A percentile compares a stretch with the other conserved stretches of the same genome.
Evolutionary conservation across 441 rosid species (phyloP).

Genomic region (Breynia disticha): DNA sequence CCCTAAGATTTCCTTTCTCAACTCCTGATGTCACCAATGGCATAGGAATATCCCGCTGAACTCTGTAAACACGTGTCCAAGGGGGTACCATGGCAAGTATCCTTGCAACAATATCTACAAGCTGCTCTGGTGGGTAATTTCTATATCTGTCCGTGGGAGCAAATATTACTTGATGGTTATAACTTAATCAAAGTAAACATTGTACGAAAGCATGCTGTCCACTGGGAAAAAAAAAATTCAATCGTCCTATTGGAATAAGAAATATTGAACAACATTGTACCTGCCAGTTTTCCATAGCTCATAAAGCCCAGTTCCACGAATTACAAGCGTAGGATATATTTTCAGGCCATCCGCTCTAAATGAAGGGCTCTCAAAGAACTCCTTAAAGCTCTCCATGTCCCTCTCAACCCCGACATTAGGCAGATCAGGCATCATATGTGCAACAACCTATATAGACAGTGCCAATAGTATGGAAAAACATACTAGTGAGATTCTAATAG

Average conservation of each 20-base stretch:
- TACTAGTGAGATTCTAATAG: no score
- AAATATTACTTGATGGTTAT: conserved; percentile 5
- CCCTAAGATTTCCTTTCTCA: conserved; percentile 99
- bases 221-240: no score
- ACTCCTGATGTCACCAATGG: conserved; percentile 98
- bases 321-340: conserved; percentile 97
- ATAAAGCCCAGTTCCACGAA: conserved; percentile 97
- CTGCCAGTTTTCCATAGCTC: conserved; percentile 99
- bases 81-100: conserved; percentile 98
- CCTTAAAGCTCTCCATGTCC: conserved; percentile 91
- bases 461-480: conserved; percentile 3
- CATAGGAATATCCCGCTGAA: conserved; percentile 98
- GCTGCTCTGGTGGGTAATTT: conserved; percentile 97
- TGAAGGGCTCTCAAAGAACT: conserved; percentile 91
- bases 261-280: conserved; percentile 21
- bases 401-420: conserved; percentile 99
- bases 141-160: conserved; percentile 47
- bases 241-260: not conserved
- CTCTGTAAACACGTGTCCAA: conserved; percentile 99
- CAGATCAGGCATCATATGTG: conserved; percentile 99
- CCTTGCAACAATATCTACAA: conserved; percentile 94
- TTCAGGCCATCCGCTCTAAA: conserved; percentile 98
- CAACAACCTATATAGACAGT: conserved; percentile 65
- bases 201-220: not conserved
- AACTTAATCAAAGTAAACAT: not conserved